Percentiles rank a stretch among this genome's conserved stretches.
These are phyloP conservation scores for Phytophthora kernoviae DNA, from an alignment of 352 stramenopile species.

Conservation along the genomic window DNA sequence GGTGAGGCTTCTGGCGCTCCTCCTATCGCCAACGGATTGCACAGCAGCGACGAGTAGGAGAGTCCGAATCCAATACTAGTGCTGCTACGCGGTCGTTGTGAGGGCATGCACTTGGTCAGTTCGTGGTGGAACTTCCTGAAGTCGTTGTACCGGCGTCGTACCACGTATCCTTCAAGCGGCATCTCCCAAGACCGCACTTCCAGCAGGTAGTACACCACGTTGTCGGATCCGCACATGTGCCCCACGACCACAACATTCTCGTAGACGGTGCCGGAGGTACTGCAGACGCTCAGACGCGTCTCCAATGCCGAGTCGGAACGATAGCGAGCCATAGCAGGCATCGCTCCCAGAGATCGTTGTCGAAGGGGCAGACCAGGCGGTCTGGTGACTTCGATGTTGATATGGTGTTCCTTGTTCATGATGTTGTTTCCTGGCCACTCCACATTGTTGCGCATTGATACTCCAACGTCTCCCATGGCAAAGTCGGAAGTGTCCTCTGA, in stretches of 20 bases:
- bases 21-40: slow-evolving; percentile 40
- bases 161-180: slow-evolving; percentile 80
- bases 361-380: slow-evolving; percentile 25
- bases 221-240: slow-evolving; percentile 61
- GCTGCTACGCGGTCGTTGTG: slow-evolving; percentile 28
- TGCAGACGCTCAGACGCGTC: slow-evolving; percentile 62
- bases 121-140: slow-evolving; percentile 69
- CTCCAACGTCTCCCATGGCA: slow-evolving; percentile 29
- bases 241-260: slow-evolving; percentile 76
- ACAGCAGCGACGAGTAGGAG: slow-evolving; percentile 59
- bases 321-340: slow-evolving; percentile 30
- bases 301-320: slow-evolving; percentile 38
- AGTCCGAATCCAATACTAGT: slow-evolving; percentile 31
- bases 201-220: slow-evolving; percentile 78
- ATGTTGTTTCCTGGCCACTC: too few relatives aligned
- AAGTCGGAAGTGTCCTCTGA: too few relatives aligned
- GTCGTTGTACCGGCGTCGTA: slow-evolving; percentile 78
- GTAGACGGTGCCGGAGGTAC: slow-evolving; percentile 71
- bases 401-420: not conserved
- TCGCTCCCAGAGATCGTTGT: slow-evolving; percentile 35
- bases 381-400: slow-evolving; percentile 9
- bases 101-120: slow-evolving; percentile 59
- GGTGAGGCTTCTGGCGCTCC: slow-evolving; percentile 42
- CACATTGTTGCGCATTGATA: too few relatives aligned
- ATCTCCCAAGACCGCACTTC: slow-evolving; percentile 75